Percentiles rank a stretch among this genome's conserved stretches.
Conservation (phyloP, 192 early-diverging fungal species). For the Pilaira anomala region DNA sequence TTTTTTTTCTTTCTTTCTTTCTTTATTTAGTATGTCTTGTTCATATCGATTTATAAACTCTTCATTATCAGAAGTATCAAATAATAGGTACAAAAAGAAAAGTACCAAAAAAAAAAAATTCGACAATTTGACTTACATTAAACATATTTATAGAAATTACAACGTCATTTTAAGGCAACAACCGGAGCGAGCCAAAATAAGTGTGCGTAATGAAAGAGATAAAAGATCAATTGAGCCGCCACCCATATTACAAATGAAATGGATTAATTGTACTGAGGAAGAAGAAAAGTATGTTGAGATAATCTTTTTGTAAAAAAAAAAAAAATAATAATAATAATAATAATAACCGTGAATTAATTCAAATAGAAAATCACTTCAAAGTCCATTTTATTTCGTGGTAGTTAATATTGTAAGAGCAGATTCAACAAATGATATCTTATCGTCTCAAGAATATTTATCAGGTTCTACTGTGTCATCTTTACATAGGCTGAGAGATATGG, state of each 20-base stretch:
- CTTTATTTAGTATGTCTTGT: conserved; percentile 10
- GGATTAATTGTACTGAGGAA: conserved; percentile 4
- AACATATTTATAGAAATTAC: conserved; percentile 9
- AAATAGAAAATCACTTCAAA: conserved; percentile 31
- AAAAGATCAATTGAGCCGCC: conserved; percentile 35
- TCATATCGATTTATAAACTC: conserved; percentile 12
- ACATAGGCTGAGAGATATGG: conserved; percentile 80
- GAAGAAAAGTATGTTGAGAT: conserved; percentile 19
- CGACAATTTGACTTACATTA: neutral
- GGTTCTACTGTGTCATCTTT: conserved; percentile 72
- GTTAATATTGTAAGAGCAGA: conserved; percentile 19
- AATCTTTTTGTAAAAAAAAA: neutral
- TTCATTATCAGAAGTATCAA: neutral
- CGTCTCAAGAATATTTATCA: conserved; percentile 25
- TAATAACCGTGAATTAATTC: neutral
- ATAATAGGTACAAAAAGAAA: neutral
- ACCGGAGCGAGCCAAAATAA: conserved; percentile 27
- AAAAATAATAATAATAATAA: neutral
- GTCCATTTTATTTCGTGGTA: conserved; percentile 34
- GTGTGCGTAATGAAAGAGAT: conserved; percentile 26
- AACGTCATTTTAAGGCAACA: conserved; percentile 28
- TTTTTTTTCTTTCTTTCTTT: conserved; percentile 3
- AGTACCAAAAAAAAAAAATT: neutral
- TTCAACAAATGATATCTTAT: conserved; percentile 4
- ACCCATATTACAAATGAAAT: conserved; percentile 29